phyloP scores from a whole-genome alignment of 2,329 filamentous ascomycete species.

The Capronia epimyces region DNA sequence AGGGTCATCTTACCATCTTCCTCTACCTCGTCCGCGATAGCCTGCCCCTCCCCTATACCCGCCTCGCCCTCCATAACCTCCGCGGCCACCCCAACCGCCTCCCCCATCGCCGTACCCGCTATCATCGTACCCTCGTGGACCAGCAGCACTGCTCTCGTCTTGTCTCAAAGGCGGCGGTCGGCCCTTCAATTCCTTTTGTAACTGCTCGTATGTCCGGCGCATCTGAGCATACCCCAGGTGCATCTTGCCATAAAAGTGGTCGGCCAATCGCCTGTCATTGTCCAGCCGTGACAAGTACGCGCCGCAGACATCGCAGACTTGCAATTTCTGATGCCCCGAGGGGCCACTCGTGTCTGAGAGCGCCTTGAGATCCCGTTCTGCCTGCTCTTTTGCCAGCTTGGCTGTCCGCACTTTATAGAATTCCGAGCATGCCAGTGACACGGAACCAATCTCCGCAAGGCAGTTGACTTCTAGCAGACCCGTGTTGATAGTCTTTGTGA shows the following conservation, averaged over 20 bases:
- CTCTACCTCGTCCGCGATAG: conserved; percentile 25
- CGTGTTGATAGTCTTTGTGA: conserved; percentile 69
- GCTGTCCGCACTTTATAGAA: conserved; percentile 78
- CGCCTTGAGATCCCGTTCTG: conserved; percentile 81
- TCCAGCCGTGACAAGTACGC: conserved; percentile 88
- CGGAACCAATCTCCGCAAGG: conserved; percentile 72
- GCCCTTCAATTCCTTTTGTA: conserved; percentile 80
- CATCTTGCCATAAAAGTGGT: conserved; percentile 99
- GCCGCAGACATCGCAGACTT: conserved; percentile 97
- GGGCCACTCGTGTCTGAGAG: conserved; percentile 89
- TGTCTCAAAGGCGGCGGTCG: conserved; percentile 55
- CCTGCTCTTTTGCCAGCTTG: conserved; percentile 73
- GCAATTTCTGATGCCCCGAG: conserved; percentile 91
- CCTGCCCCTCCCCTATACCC: conserved; percentile 39
- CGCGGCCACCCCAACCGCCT: conserved; percentile 48
- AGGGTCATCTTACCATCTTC: conserved; percentile 19
- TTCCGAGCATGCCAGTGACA: conserved; percentile 78
- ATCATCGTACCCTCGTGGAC: conserved; percentile 42
- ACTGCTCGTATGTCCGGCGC: conserved; percentile 84
- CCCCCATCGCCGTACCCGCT: conserved; percentile 49
- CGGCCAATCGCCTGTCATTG: conserved; percentile 86
- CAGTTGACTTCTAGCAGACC: conserved; percentile 82
- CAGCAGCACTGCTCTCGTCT: conserved; percentile 35
- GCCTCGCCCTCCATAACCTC: conserved; percentile 43
- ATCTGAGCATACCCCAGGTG: conserved; percentile 97